Conservation (phyloP, 2,329 filamentous ascomycete genomes). For the Alternaria panax region DNA sequence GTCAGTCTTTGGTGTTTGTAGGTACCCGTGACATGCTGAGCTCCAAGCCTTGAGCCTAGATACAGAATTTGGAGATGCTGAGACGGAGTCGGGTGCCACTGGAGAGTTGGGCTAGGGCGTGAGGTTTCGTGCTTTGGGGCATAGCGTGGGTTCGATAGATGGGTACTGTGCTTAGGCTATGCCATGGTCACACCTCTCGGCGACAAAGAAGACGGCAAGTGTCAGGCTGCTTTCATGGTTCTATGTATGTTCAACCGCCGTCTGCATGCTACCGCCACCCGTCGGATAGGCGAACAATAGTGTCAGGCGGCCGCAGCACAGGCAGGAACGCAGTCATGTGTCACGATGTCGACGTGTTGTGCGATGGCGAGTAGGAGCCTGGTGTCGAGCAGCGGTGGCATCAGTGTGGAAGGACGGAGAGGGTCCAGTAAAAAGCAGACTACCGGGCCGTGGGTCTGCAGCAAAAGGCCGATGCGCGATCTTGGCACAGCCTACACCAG, state of each 20-base stretch:
- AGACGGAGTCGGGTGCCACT: not conserved
- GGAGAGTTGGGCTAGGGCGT: not conserved
- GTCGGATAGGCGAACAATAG: not conserved
- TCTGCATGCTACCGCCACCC: not conserved
- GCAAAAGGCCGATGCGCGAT: not conserved
- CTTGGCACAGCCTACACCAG: slow-evolving; percentile 10
- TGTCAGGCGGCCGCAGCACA: not conserved
- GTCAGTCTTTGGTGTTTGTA: not conserved
- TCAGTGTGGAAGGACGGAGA: not conserved
- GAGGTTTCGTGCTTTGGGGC: not conserved
- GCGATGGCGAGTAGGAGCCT: not conserved
- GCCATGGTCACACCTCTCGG: not conserved
- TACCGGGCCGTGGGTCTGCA: slow-evolving; percentile 5
- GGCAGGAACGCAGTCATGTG: slow-evolving; percentile 1
- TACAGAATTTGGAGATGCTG: not conserved
- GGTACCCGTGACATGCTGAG: slow-evolving; percentile 1
- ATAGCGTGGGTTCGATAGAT: not conserved
- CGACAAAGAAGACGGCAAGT: not conserved
- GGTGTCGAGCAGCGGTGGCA: not conserved
- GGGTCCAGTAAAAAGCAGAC: slow-evolving; percentile 9
- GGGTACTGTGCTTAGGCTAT: not conserved
- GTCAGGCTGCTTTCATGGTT: not conserved
- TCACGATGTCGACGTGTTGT: not conserved
- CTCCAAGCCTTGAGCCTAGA: not conserved
- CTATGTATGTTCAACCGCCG: not conserved